Evolutionary conservation across 2,329 filamentous ascomycete species (phyloP), one percentile per base, ranked within the genome.

Genomic region (Rhexocercosporidium sp.): DNA sequence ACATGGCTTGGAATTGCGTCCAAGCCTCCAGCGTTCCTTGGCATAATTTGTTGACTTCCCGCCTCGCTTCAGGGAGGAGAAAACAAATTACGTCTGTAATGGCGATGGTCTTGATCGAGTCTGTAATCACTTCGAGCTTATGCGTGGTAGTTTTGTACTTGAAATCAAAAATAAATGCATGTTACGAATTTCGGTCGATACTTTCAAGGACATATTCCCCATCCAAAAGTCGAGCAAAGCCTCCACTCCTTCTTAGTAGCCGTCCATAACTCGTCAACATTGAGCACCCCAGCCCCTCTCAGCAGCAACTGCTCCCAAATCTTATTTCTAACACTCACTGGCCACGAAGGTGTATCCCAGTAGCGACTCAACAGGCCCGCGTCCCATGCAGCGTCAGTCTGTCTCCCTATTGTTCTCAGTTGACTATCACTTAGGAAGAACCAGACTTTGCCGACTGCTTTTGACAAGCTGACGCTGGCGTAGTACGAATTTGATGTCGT

Each of bases 401-500:
- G 83, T 11, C 68, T 64, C 34, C 78, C 75, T 49, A 87, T 71
- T 47, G 74, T 79, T 18, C 67, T 66, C 14, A 82, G 69, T 71
- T 87, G 84, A 3, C 62, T 65, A 4, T 75, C 65, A 31, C 79
- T 82, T 1, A 90, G 75, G 7, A 81, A 82, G 74, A 74, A 81
- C 79, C 75, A 82, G 47, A 81, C 69, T 29, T 72, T 68, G 5
- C 87, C 90, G 37, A 92, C 80, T 1, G 82, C 75, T 1, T 77
- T 74, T 34, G 77, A 78, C 72, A 92, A 88, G 9, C 85, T 83
- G 3, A 82, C 81, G 62, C 85, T 88, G 18, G 89, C 87, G 76
- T 90, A 92, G 78, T 87, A 89, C 2, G 87, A 89, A 76, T 90
- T 92, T 34, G 79, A 79, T 1, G 72, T 67, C 72, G 82, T 81